Evolutionary conservation across 495 filamentous ascomycete genomes (phyloP).

Genomic region (Lepraria neglecta): DNA sequence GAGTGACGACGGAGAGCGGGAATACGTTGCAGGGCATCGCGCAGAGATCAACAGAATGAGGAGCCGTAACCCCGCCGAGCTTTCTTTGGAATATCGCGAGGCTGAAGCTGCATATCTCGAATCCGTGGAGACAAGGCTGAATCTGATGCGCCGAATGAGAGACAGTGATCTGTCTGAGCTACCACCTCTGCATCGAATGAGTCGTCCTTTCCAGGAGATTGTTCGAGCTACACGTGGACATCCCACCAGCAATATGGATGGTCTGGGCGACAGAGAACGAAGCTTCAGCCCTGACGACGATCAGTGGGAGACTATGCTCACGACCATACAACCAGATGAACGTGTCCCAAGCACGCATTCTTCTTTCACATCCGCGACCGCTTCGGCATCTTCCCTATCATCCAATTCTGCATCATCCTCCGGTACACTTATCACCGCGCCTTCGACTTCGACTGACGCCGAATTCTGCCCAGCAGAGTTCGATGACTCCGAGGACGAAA

Average conservation of each 20-base stretch:
- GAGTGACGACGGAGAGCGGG: slow-evolving; percentile 15
- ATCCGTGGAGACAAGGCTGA: slow-evolving; percentile 14
- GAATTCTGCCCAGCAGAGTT: slow-evolving; percentile 23
- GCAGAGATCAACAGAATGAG: slow-evolving; percentile 21
- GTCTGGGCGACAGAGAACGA: slow-evolving; percentile 75
- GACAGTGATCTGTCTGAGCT: slow-evolving; percentile 18
- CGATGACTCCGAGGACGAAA: slow-evolving; percentile 16
- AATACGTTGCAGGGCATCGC: slow-evolving; percentile 10
- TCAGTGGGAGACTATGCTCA: slow-evolving; percentile 73
- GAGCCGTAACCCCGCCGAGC: slow-evolving; percentile 7
- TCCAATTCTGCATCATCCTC: slow-evolving; percentile 32
- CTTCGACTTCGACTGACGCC: slow-evolving; percentile 14
- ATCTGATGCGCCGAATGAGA: slow-evolving; percentile 15
- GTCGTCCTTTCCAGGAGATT: slow-evolving; percentile 5
- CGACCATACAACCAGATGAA: slow-evolving; percentile 72
- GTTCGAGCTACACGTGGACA: slow-evolving; percentile 8
- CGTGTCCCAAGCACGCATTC: slow-evolving; percentile 72
- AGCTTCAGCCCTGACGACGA: slow-evolving; percentile 71
- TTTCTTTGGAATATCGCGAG: slow-evolving; percentile 18
- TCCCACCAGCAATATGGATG: slow-evolving; percentile 47
- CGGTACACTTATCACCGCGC: slow-evolving; percentile 21
- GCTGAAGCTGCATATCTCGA: slow-evolving; percentile 20
- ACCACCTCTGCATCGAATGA: slow-evolving; percentile 24
- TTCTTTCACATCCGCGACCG: slow-evolving; percentile 66
- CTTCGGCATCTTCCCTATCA: slow-evolving; percentile 41